Conservation (phyloP, 441 rosid species). For the Pelargonium fulgidum region DNA sequence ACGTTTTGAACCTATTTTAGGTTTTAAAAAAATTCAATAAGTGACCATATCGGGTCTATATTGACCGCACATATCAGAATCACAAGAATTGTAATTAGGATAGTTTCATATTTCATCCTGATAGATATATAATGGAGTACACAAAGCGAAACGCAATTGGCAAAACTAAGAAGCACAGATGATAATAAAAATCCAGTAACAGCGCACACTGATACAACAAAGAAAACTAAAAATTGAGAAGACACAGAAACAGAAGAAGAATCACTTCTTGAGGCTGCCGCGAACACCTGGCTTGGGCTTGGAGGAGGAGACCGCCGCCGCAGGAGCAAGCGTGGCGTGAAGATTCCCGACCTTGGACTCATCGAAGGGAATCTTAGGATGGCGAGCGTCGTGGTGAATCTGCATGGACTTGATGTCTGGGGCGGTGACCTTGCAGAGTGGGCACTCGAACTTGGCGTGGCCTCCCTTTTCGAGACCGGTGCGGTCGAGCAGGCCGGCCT, state of each 20-base stretch:
- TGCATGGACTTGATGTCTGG: constrained; percentile 89
- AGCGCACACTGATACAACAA: no score
- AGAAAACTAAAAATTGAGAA: no score
- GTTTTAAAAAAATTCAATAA: no score
- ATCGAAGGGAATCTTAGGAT: constrained; percentile 73
- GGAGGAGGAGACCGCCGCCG: constrained; percentile 15
- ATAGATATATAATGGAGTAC: no score
- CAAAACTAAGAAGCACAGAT: no score
- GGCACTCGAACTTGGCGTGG: constrained; percentile 93
- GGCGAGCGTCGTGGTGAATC: constrained; percentile 91
- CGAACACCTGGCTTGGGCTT: constrained; percentile 54
- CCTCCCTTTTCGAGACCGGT: constrained; percentile 83
- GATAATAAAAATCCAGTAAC: no score
- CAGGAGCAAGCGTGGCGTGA: constrained; percentile 27
- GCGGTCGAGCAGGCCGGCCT: constrained; percentile 69
- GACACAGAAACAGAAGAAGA: background rate
- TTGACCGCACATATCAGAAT: no score
- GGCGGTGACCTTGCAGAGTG: constrained; percentile 71
- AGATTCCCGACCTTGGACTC: constrained; percentile 56
- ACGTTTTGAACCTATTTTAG: no score
- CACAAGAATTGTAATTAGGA: no score
- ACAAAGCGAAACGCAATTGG: no score
- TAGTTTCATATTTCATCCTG: no score
- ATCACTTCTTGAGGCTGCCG: constrained; percentile 67
- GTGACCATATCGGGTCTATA: no score